These are phyloP conservation scores for Clavispora phyllophila DNA, from an alignment of 805 yeast genomes.

Conservation along the genomic window DNA sequence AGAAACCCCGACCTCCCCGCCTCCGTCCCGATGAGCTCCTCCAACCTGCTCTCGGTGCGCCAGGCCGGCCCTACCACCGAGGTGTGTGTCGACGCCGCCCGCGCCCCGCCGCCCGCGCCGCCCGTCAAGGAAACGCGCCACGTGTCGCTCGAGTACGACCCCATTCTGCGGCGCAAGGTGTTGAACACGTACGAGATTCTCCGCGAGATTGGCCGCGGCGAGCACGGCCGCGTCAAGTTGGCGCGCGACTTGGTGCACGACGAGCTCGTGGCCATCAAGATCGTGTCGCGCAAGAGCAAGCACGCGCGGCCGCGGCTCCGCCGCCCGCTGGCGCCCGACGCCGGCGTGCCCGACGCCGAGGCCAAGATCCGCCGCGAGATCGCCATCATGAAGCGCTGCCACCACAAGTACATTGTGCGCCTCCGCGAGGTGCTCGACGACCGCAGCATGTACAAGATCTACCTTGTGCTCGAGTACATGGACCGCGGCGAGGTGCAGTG, in stretches of 20 bases:
- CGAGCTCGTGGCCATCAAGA: slow-evolving; percentile 85
- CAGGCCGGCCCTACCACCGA: background rate
- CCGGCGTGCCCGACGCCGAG: slow-evolving; percentile 24
- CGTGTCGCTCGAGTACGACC: slow-evolving; percentile 83
- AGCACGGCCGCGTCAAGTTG: slow-evolving; percentile 95
- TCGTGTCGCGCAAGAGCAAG: slow-evolving; percentile 65
- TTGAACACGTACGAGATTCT: slow-evolving; percentile 87
- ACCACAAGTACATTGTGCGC: slow-evolving; percentile 37
- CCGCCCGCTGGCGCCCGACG: slow-evolving; percentile 22
- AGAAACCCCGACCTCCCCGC: background rate
- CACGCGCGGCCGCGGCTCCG: slow-evolving; percentile 33
- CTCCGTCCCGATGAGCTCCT: background rate
- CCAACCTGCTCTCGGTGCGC: slow-evolving; percentile 1
- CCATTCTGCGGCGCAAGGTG: slow-evolving; percentile 72
- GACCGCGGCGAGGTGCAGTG: slow-evolving; percentile 89
- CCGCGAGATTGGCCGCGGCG: slow-evolving; percentile 89
- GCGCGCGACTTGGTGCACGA: slow-evolving; percentile 67
- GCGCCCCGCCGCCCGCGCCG: background rate
- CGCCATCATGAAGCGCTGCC: slow-evolving; percentile 45
- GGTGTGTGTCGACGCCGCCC: background rate
- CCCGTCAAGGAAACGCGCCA: slow-evolving; percentile 76
- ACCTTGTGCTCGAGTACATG: slow-evolving; percentile 83
- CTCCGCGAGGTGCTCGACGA: slow-evolving; percentile 76
- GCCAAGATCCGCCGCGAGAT: slow-evolving; percentile 37
- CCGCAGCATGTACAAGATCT: slow-evolving; percentile 73